Base-by-base conservation (phyloP, 1,284 basidiomycete species). In the Porogramme epimiltina region DNA sequence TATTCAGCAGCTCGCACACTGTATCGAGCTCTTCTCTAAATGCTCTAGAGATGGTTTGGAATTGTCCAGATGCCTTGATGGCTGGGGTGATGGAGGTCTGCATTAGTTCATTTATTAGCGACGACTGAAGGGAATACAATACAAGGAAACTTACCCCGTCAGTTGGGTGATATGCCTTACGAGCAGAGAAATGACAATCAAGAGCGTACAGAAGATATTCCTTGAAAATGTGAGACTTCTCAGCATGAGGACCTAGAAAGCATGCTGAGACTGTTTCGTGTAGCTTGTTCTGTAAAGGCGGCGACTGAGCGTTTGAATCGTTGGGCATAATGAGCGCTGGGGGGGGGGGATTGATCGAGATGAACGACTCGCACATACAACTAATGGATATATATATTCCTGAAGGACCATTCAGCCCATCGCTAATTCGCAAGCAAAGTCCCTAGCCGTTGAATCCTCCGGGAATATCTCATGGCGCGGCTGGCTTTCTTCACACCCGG, bases 201-300 rank as follows among this genome's bases (percentile, higher is more conserved):
- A 62, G 44, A 19, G 61, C 52, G 13, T 49, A 31, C 3, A 42
- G 33, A 52, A 67, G 54, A 28, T 52, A 43, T 3, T 54, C 34
- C 22, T 56, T 54, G 37, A 67, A 48, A 10, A 62, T 18, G 4
- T 62, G 49, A n/a, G 42, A 44, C 47, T 68, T 69, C 49, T 69
- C 67, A 5, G 59, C 64, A 26, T 59, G 54, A 4, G 67, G 66
- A 5, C 67, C 67, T 10, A 69, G 44, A 48, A 69, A 69, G 61
- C 65, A 67, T 0, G 67, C 59, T 2, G 57, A 57, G 19, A 69
- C 46, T 19, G 59, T 54, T 13, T 64, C 47, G 70, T 77, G 59
- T 6, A 37, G n/a, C 5, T 37, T 13, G 34, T 5, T 6, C 5
- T 37, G 9, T 6, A 31, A 13, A 31, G 28, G 28, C 6, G 59